Percentiles rank a stretch among this genome's conserved stretches.
Evolutionary conservation across 2,329 filamentous ascomycete genomes (phyloP).

Genomic region (Alternaria burnsii): DNA sequence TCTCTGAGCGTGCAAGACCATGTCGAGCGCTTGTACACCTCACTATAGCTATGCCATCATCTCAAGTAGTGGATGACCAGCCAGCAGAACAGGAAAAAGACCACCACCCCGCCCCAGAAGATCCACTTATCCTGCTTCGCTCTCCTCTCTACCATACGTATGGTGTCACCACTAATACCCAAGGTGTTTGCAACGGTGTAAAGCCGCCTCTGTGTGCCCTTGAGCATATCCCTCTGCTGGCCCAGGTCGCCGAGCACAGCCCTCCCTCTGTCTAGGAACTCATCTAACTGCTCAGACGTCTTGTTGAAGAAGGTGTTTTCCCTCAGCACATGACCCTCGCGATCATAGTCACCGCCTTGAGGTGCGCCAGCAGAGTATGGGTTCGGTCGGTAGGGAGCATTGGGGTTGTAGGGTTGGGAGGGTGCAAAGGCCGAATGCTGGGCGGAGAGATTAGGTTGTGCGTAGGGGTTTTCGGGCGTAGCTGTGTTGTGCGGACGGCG

Average conservation of each 20-base stretch:
- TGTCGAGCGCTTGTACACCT: neutral
- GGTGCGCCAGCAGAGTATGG: slow-evolving; percentile 50
- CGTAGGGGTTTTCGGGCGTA: slow-evolving; percentile 95
- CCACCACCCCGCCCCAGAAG: slow-evolving; percentile 83
- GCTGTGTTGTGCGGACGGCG: slow-evolving; percentile 78
- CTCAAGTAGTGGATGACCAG: slow-evolving; percentile 85
- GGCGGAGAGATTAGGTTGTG: slow-evolving; percentile 48
- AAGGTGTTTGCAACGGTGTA: slow-evolving; percentile 95
- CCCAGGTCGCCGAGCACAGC: slow-evolving; percentile 89
- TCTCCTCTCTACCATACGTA: slow-evolving; percentile 92
- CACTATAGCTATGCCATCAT: slow-evolving; percentile 11
- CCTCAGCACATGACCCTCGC: slow-evolving; percentile 83
- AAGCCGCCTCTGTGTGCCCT: slow-evolving; percentile 88
- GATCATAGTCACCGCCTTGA: slow-evolving; percentile 64
- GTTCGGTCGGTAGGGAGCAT: slow-evolving; percentile 51
- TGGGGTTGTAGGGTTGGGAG: slow-evolving; percentile 37
- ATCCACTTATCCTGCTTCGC: slow-evolving; percentile 98
- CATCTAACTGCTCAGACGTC: slow-evolving; percentile 86
- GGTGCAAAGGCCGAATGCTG: slow-evolving; percentile 44
- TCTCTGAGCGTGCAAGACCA: neutral
- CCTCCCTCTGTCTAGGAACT: slow-evolving; percentile 90
- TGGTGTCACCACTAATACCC: slow-evolving; percentile 93
- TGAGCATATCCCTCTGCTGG: slow-evolving; percentile 91
- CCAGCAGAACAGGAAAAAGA: slow-evolving; percentile 94
- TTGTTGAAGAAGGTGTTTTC: slow-evolving; percentile 88